Conservation (phyloP, 2,329 filamentous ascomycete species). For the Penicillium sumatraense region DNA sequence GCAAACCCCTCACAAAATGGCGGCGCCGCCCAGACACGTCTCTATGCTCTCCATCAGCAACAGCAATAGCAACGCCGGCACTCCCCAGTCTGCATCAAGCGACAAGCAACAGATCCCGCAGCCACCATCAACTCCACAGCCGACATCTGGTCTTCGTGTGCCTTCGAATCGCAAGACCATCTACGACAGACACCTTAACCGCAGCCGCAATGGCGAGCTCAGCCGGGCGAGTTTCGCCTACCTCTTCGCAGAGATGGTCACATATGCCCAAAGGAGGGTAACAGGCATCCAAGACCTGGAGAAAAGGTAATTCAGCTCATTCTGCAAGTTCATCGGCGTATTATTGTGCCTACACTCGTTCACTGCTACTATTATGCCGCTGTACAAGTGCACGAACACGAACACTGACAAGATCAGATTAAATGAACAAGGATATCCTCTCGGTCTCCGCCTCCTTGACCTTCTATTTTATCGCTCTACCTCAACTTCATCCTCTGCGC, state of each 20-base stretch:
- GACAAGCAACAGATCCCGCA: slow-evolving; percentile 34
- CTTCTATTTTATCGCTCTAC: slow-evolving; percentile 84
- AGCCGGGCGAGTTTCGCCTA: slow-evolving; percentile 95
- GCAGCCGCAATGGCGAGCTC: slow-evolving; percentile 83
- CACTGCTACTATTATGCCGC: background rate
- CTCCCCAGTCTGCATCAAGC: slow-evolving; percentile 23
- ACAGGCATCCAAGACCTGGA: slow-evolving; percentile 94
- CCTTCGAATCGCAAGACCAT: slow-evolving; percentile 96
- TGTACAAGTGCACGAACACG: background rate
- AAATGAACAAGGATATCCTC: slow-evolving; percentile 88
- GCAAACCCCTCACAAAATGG: slow-evolving; percentile 25
- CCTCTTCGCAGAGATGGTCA: slow-evolving; percentile 94
- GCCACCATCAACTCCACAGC: slow-evolving; percentile 54
- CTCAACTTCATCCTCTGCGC: slow-evolving; percentile 84
- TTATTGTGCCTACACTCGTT: background rate
- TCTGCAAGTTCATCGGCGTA: background rate
- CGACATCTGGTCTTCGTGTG: slow-evolving; percentile 70
- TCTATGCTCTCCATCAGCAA: slow-evolving; percentile 40
- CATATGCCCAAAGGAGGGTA: slow-evolving; percentile 87
- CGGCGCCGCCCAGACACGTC: slow-evolving; percentile 35
- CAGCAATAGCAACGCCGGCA: slow-evolving; percentile 35
- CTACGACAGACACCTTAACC: slow-evolving; percentile 93
- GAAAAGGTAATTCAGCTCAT: slow-evolving; percentile 65
- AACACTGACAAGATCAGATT: slow-evolving; percentile 58
- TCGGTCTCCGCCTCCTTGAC: slow-evolving; percentile 92